These are phyloP conservation scores for Microbotryum scabiosae DNA, from an alignment of 1,284 basidiomycete genomes.

Conservation along the genomic window DNA sequence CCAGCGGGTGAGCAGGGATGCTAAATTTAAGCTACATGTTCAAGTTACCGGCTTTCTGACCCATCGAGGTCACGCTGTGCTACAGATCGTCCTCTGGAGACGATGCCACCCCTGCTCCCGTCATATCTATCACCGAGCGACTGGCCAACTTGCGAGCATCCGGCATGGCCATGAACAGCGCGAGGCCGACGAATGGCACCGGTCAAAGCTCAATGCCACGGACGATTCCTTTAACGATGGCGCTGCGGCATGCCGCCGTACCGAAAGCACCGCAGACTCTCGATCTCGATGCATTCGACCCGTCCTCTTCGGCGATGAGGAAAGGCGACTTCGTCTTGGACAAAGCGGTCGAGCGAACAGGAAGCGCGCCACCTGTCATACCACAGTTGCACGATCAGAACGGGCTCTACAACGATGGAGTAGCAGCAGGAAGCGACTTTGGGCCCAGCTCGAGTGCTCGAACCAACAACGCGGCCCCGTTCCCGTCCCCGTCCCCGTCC, in stretches of 20 bases:
- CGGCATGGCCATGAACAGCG: not conserved
- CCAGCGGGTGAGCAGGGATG: not conserved
- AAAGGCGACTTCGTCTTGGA: constrained; percentile 12
- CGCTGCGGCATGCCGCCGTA: not conserved
- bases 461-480: not conserved
- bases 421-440: constrained; percentile 7
- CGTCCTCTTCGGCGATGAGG: not conserved
- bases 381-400: constrained; percentile 7
- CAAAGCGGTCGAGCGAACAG: constrained; percentile 4
- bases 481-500: not conserved
- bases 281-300: not conserved
- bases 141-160: constrained; percentile 4
- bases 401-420: constrained; percentile 2
- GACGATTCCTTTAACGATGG: not conserved
- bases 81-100: not conserved
- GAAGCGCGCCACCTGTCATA: constrained; percentile 22
- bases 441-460: not conserved
- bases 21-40: not conserved
- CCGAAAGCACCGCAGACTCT: not conserved
- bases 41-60: not conserved
- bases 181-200: not conserved
- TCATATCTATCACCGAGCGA: constrained; percentile 2
- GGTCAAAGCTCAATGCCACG: not conserved
- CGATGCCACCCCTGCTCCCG: not conserved
- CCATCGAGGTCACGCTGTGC: not conserved